Conservation (phyloP, 345 rosid species). For the Boechera divaricarpa region DNA sequence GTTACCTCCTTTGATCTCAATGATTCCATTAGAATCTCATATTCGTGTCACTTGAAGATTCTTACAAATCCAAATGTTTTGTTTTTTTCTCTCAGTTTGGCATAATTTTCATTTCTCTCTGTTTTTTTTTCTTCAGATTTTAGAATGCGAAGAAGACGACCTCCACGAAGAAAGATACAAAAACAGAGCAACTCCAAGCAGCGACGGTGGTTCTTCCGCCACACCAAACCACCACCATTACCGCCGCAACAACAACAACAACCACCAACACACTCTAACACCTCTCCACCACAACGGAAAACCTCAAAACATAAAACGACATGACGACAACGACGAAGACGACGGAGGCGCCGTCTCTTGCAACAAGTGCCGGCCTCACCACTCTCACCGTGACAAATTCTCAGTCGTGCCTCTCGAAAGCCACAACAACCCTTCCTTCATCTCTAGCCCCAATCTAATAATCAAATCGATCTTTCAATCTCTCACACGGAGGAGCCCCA, state of each 20-base stretch:
- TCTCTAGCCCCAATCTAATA: slow-evolving; percentile 78
- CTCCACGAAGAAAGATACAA: slow-evolving; percentile 43
- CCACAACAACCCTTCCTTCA: slow-evolving; percentile 56
- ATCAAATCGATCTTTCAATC: slow-evolving; percentile 76
- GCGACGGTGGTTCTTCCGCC: slow-evolving; percentile 46
- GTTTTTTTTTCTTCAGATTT: slow-evolving; percentile 60
- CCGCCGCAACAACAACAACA: slow-evolving; percentile 58
- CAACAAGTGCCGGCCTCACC: slow-evolving; percentile 83
- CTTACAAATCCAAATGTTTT: slow-evolving; percentile 1
- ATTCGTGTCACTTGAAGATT: slow-evolving; percentile 5
- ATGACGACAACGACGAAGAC: slow-evolving; percentile 37
- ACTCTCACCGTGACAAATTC: slow-evolving; percentile 69
- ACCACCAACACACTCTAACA: slow-evolving; percentile 55
- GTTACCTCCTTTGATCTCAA: slow-evolving; percentile 26
- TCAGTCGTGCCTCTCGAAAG: slow-evolving; percentile 83
- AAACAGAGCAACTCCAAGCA: slow-evolving; percentile 49
- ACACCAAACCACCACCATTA: slow-evolving; percentile 58
- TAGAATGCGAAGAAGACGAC: slow-evolving; percentile 71
- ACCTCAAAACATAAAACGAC: slow-evolving; percentile 53
- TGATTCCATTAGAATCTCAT: slow-evolving; percentile 30
- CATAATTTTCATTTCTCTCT: neutral
- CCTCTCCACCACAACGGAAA: slow-evolving; percentile 66
- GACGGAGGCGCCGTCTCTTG: slow-evolving; percentile 67
- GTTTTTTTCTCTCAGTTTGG: neutral
- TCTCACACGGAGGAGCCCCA: slow-evolving; percentile 68